Percentiles rank a stretch among this genome's conserved stretches.
Conservation (phyloP, 106 monocot species). For the Phalaenopsis equestris region DNA sequence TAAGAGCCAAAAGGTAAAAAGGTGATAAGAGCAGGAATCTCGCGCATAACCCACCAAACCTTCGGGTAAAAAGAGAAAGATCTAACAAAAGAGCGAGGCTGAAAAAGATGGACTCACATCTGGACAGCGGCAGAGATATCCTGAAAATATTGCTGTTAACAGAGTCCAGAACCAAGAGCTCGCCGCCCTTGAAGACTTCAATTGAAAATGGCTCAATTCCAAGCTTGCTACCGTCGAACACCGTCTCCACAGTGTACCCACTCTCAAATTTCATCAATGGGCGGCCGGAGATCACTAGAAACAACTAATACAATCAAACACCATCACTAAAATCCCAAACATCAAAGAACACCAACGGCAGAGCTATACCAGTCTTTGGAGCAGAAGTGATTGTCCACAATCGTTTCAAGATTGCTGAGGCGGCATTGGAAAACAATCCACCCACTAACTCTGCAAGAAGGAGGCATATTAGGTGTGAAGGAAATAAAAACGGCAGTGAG, state of each 20-base stretch:
- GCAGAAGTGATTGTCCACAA: slow-evolving; percentile 67
- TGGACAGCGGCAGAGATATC: slow-evolving; percentile 65
- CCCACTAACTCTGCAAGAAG: slow-evolving; percentile 39
- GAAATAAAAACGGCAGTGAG: neutral
- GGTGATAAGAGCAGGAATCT: neutral
- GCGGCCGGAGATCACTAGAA: slow-evolving; percentile 39
- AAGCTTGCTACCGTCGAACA: slow-evolving; percentile 96
- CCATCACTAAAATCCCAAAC: neutral
- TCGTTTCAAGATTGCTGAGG: slow-evolving; percentile 46
- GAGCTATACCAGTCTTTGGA: slow-evolving; percentile 48
- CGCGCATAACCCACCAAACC: neutral
- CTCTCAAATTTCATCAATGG: slow-evolving; percentile 87
- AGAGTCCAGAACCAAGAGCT: slow-evolving; percentile 81
- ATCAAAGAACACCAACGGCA: neutral
- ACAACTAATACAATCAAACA: neutral
- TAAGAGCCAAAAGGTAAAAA: neutral
- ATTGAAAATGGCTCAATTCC: slow-evolving; percentile 87
- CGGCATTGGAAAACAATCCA: slow-evolving; percentile 58
- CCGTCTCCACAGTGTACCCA: slow-evolving; percentile 90
- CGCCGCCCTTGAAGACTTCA: slow-evolving; percentile 60
- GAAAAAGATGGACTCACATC: slow-evolving; percentile 47
- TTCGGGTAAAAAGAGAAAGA: neutral
- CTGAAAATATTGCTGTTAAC: slow-evolving; percentile 81
- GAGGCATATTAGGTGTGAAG: neutral
- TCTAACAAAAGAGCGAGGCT: neutral